Percentiles rank a stretch among this genome's conserved stretches.
Evolutionary conservation across 495 filamentous ascomycete genomes (phyloP).

Genomic region (Amphirosellinia nigrospora): DNA sequence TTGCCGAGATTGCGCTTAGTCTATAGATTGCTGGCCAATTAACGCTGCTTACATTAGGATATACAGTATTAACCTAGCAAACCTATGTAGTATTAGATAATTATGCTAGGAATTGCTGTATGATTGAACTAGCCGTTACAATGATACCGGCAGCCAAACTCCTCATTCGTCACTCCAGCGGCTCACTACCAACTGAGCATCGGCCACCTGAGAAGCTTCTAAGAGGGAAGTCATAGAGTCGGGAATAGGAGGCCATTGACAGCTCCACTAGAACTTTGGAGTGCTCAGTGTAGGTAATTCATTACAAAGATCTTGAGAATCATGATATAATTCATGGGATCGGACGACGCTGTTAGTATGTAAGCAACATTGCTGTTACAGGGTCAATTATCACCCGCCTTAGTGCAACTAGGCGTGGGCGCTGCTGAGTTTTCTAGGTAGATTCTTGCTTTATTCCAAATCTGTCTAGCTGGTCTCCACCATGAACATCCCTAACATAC

Average conservation of each 20-base stretch:
- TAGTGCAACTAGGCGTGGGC: background rate
- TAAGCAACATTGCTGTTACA: background rate
- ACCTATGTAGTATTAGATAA: background rate
- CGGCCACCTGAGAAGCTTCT: background rate
- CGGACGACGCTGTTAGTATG: background rate
- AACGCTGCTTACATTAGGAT: background rate
- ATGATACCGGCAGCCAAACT: background rate
- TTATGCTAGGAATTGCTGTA: background rate
- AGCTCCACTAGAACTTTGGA: background rate
- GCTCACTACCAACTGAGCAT: background rate
- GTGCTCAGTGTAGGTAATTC: background rate
- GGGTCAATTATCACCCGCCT: background rate
- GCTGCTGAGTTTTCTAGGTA: background rate
- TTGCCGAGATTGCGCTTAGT: background rate
- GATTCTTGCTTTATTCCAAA: background rate
- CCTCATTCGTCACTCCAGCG: background rate
- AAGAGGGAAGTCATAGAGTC: background rate
- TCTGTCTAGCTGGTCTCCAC: background rate
- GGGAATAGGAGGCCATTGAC: background rate
- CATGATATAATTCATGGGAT: slow-evolving; percentile 9
- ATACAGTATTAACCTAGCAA: background rate
- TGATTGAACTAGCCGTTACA: background rate
- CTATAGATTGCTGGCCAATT: too few species aligned
- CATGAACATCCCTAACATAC: background rate
- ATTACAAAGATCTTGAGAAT: slow-evolving; percentile 20